Percentiles rank a stretch among this genome's conserved stretches.
Conservation (phyloP, 805 yeast species). For the Candida ulmi region DNA sequence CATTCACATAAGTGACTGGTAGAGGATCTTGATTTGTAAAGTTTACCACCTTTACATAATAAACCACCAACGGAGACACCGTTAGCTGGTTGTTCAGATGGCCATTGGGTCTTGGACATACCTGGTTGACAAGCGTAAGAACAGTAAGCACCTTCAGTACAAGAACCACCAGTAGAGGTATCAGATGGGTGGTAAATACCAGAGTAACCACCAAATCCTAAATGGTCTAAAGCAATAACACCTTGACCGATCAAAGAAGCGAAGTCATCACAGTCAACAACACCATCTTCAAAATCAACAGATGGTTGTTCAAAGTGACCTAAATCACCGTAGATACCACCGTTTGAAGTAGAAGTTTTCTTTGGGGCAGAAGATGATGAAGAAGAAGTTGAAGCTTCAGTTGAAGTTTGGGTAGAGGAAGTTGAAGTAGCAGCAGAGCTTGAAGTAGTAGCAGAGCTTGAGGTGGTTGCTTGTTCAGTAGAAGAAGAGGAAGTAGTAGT, state of each 20-base stretch:
- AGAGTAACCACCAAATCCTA: slow-evolving; percentile 80
- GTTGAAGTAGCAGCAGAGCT: slow-evolving; percentile 3
- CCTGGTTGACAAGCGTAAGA: slow-evolving; percentile 98
- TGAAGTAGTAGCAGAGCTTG: slow-evolving; percentile 9
- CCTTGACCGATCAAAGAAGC: slow-evolving; percentile 67
- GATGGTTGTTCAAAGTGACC: slow-evolving; percentile 50
- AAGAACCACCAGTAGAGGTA: slow-evolving; percentile 56
- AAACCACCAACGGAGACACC: slow-evolving; percentile 96
- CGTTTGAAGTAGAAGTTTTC: slow-evolving; percentile 22
- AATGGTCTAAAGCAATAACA: slow-evolving; percentile 67
- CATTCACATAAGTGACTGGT: slow-evolving; percentile 75
- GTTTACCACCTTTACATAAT: slow-evolving; percentile 74
- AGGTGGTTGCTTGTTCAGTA: slow-evolving; percentile 18
- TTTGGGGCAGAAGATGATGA: slow-evolving; percentile 21
- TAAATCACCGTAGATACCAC: slow-evolving; percentile 50
- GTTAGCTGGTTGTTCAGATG: slow-evolving; percentile 72
- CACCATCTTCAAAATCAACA: slow-evolving; percentile 64
- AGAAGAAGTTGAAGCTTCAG: slow-evolving; percentile 25
- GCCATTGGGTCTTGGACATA: slow-evolving; percentile 99
- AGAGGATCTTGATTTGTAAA: slow-evolving; percentile 73
- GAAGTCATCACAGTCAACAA: slow-evolving; percentile 57
- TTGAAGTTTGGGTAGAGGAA: slow-evolving; percentile 12
- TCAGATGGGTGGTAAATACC: slow-evolving; percentile 53
- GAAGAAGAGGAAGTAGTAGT: slow-evolving; percentile 19
- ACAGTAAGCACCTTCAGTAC: slow-evolving; percentile 90